Evolutionary conservation across 2,329 filamentous ascomycete species (phyloP).

Genomic region (Emergomyces pasteurianus): DNA sequence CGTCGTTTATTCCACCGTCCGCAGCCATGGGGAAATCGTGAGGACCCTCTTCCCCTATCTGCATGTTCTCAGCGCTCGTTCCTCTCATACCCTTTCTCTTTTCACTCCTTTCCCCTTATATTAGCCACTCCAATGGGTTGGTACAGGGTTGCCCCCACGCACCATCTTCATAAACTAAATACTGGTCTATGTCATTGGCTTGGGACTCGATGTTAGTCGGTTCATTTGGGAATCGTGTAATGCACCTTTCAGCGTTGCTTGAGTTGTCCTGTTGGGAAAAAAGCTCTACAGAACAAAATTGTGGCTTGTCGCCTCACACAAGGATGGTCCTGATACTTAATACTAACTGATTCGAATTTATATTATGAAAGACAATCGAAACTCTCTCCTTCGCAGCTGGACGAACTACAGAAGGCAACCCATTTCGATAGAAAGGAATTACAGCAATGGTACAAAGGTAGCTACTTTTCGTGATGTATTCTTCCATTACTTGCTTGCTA

Average conservation of each 20-base stretch:
- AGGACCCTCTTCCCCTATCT: neutral
- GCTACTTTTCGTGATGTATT: too few relatives aligned
- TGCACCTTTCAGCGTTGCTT: neutral
- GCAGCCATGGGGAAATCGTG: conserved; percentile 3
- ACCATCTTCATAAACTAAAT: neutral
- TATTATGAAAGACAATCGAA: conserved; percentile 70
- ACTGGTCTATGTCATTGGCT: neutral
- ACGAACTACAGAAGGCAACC: conserved; percentile 88
- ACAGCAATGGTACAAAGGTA: conserved; percentile 99
- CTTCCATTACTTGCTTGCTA: too few relatives aligned
- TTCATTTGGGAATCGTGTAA: neutral
- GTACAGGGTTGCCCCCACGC: neutral
- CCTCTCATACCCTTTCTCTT: neutral
- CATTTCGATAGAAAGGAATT: conserved; percentile 99
- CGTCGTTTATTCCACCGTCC: neutral
- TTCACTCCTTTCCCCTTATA: neutral
- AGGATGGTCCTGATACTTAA: neutral
- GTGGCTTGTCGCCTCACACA: neutral
- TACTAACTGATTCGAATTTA: conserved; percentile 8
- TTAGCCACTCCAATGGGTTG: neutral
- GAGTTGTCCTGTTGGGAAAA: neutral
- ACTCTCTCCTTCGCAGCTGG: conserved; percentile 90
- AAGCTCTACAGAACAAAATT: too few relatives aligned
- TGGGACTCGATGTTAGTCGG: neutral
- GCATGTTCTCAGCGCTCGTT: neutral